phyloP scores from a whole-genome alignment of 2,329 filamentous ascomycete genomes.

The Ascomycota sp. region DNA sequence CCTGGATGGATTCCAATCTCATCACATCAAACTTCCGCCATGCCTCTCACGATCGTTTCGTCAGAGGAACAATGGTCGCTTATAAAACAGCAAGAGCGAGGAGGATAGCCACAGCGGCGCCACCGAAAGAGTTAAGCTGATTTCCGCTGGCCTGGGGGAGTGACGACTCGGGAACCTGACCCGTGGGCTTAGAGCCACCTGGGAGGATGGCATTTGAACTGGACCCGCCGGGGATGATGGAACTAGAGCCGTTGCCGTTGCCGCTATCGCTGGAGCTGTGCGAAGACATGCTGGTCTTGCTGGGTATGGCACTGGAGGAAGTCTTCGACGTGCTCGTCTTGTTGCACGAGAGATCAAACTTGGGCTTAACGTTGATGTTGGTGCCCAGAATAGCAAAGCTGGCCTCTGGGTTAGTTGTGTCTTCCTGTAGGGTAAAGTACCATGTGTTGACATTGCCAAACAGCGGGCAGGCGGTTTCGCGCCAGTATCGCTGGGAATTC shows the following conservation, averaged over 20 bases:
- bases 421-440: constrained; percentile 63
- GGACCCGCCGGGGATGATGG: background rate
- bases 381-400: constrained; percentile 50
- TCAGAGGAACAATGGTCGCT: background rate
- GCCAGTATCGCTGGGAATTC: constrained; percentile 68
- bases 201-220: background rate
- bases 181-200: background rate
- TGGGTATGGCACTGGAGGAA: too few species aligned
- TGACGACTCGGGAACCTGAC: background rate
- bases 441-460: constrained; percentile 46
- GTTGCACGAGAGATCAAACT: constrained; percentile 43
- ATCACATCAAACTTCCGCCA: too few species aligned
- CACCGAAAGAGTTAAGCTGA: constrained; percentile 12
- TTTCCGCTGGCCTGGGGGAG: constrained; percentile 3
- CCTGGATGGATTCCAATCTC: too few species aligned
- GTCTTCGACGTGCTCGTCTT: too few species aligned
- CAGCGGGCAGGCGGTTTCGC: constrained; percentile 52
- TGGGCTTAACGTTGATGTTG: constrained; percentile 28
- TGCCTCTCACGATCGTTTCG: too few species aligned
- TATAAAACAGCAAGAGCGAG: constrained; percentile 12
- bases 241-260: constrained; percentile 9
- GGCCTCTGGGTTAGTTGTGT: constrained; percentile 35
- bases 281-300: too few species aligned
- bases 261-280: background rate
- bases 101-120: constrained; percentile 10